Conservation (phyloP, 192 early-diverging fungal species). For the Backusella australiensis region DNA sequence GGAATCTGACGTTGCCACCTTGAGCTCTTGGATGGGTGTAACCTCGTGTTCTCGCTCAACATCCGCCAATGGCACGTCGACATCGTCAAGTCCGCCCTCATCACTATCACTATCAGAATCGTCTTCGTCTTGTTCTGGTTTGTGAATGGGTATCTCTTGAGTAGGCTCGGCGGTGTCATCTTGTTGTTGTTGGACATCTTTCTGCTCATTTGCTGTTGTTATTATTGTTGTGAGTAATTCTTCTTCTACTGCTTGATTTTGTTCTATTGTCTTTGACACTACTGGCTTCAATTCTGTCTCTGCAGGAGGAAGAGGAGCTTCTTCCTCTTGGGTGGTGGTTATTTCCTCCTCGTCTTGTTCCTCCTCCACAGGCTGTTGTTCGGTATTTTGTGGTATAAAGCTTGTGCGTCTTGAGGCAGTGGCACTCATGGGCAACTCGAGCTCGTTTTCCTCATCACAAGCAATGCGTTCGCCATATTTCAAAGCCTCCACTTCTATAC, state of each 20-base stretch:
- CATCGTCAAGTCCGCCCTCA: slow-evolving; percentile 5
- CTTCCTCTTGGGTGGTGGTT: not conserved
- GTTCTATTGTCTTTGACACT: not conserved
- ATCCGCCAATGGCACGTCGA: not conserved
- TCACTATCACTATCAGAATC: not conserved
- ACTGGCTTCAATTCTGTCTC: not conserved
- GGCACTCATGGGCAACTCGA: not conserved
- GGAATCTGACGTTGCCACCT: not conserved
- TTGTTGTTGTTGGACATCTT: not conserved
- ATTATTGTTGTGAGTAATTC: not conserved
- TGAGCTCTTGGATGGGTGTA: not conserved
- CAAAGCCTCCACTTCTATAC: slow-evolving; percentile 48
- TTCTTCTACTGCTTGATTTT: not conserved
- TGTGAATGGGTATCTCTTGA: not conserved
- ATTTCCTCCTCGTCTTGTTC: not conserved
- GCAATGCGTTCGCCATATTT: slow-evolving; percentile 39
- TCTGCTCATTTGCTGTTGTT: not conserved
- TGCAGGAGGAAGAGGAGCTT: not conserved
- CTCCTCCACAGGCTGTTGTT: not conserved
- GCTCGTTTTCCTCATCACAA: slow-evolving; percentile 30
- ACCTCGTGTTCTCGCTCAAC: slow-evolving; percentile 6
- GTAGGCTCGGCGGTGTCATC: not conserved
- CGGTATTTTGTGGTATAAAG: not conserved
- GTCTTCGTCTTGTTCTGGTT: not conserved
- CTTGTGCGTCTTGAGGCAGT: slow-evolving; percentile 6